Percentiles rank a stretch among this genome's conserved stretches.
Conservation (phyloP, 2,329 filamentous ascomycete genomes). For the Cryphonectria nitschkei region DNA sequence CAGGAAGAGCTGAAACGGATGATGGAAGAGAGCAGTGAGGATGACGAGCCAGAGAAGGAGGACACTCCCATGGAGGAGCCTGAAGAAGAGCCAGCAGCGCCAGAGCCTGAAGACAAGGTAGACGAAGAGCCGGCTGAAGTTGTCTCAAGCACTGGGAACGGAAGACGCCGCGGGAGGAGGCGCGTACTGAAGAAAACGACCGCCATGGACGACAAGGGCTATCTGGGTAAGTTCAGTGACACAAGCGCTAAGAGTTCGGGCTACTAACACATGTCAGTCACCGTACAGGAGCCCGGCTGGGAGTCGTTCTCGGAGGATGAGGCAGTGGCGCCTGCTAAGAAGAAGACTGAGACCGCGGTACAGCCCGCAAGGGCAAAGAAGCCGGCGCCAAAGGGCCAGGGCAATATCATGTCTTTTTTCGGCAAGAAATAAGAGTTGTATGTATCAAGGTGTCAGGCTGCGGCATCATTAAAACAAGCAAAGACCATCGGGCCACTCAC, state of each 20-base stretch:
- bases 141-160: slow-evolving; percentile 56
- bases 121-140: slow-evolving; percentile 50
- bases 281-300: slow-evolving; percentile 82
- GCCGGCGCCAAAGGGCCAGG: slow-evolving; percentile 63
- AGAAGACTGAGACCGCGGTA: slow-evolving; percentile 56
- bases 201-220: slow-evolving; percentile 85
- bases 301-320: slow-evolving; percentile 95
- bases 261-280: slow-evolving; percentile 59
- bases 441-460: not conserved
- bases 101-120: slow-evolving; percentile 44
- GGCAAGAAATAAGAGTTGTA: slow-evolving; percentile 66
- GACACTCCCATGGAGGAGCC: slow-evolving; percentile 34
- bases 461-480: not conserved
- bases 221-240: slow-evolving; percentile 73
- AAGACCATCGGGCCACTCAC: not conserved
- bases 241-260: slow-evolving; percentile 1
- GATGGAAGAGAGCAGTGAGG: slow-evolving; percentile 32
- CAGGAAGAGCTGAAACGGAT: slow-evolving; percentile 67
- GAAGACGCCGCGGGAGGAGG: slow-evolving; percentile 74
- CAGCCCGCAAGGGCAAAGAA: slow-evolving; percentile 58
- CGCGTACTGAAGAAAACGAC: slow-evolving; percentile 88
- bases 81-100: slow-evolving; percentile 45
- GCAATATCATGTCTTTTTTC: slow-evolving; percentile 93
- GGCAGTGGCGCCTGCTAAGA: slow-evolving; percentile 51
- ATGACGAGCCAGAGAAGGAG: slow-evolving; percentile 25